Base-by-base conservation (phyloP, 2,329 filamentous ascomycete species). In the Fusarium nisikadoi region DNA sequence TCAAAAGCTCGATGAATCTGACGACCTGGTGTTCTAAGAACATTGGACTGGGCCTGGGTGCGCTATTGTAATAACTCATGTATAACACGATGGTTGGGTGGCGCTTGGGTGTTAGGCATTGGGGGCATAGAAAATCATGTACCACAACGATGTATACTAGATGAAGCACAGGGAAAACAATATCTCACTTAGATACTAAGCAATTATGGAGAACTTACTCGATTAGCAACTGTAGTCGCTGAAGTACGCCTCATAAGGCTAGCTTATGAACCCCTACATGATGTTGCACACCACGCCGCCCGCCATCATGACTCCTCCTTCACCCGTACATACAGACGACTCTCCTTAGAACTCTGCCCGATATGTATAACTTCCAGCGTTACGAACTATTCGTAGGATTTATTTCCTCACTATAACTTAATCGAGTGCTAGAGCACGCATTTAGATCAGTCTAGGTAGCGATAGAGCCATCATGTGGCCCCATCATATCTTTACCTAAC, bases 1-100 rank as follows among this genome's bases (percentile, higher is more conserved):
- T 19, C 56, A 64, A 35, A 60, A 67, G 45, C 38, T 52, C 20
- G 59, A 68, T 31, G 50, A 59, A 36, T 33, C 49, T 23, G 47
- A 56, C 20, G 70, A 73, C n/a, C 50, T 57, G 27, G 58, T 73
- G 35, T 72, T 72, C 41, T 72, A 33, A 64, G 38, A 29, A 50
- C 25, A 39, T 36, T 71, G 52, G 43, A 39, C 47, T 46, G 45
- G 58, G 46, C 33, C 25, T 33, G 42, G 36, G 38, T 43, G 57
- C 46, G 13, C 56, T 33, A 59, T 49, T 71, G 67, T 62, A 73
- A 57, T 27, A 61, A 71, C 59, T 63, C 41, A 63, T 74, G 70
- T 76, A 76, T 43, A 70, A 49, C 54, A 74, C 54, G 49, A 73
- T 53, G 72, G 45, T 59, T 68, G 54, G 65, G 50, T 42, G 65